These are phyloP conservation scores for Gryganskiella cystojenkinii DNA, from an alignment of 192 early-diverging fungal genomes.

Conservation along the genomic window DNA sequence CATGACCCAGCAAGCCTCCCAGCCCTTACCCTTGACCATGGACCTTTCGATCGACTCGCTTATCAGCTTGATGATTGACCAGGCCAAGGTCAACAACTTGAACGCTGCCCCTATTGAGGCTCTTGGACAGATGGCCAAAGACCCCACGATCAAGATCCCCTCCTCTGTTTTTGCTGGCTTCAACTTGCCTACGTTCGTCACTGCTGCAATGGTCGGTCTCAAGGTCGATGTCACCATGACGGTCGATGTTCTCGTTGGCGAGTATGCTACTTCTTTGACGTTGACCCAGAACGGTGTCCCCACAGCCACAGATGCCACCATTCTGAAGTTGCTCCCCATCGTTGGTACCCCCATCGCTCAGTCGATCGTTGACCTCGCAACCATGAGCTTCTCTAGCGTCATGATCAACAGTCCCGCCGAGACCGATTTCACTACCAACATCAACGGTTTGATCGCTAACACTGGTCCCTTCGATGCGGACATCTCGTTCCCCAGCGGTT, in stretches of 20 bases:
- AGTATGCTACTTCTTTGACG: constrained; percentile 56
- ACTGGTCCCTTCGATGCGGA: constrained; percentile 53
- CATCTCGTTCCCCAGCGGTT: constrained; percentile 49
- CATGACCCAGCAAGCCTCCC: constrained; percentile 43
- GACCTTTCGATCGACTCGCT: constrained; percentile 61
- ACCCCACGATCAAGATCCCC: constrained; percentile 37
- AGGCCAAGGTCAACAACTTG: constrained; percentile 54
- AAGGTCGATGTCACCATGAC: constrained; percentile 57
- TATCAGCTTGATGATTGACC: constrained; percentile 57
- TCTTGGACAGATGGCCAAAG: constrained; percentile 51
- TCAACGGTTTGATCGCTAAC: constrained; percentile 49
- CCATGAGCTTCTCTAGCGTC: constrained; percentile 24
- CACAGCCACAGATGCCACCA: constrained; percentile 56
- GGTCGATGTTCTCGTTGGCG: constrained; percentile 59
- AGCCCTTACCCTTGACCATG: constrained; percentile 55
- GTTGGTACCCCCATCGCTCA: constrained; percentile 68
- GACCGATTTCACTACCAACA: constrained; percentile 46
- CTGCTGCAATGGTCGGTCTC: constrained; percentile 57
- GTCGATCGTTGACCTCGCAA: constrained; percentile 56
- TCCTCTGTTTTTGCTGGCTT: constrained; percentile 56
- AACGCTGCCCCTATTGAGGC: constrained; percentile 57
- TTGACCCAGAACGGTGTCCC: constrained; percentile 57
- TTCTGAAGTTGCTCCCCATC: constrained; percentile 61
- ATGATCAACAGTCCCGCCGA: constrained; percentile 52
- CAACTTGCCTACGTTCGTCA: constrained; percentile 58